A percentile compares a stretch with the other conserved stretches of the same genome.
phyloP scores from a whole-genome alignment of 148 eudicot species.

The Vaccinium macrocarpon region DNA sequence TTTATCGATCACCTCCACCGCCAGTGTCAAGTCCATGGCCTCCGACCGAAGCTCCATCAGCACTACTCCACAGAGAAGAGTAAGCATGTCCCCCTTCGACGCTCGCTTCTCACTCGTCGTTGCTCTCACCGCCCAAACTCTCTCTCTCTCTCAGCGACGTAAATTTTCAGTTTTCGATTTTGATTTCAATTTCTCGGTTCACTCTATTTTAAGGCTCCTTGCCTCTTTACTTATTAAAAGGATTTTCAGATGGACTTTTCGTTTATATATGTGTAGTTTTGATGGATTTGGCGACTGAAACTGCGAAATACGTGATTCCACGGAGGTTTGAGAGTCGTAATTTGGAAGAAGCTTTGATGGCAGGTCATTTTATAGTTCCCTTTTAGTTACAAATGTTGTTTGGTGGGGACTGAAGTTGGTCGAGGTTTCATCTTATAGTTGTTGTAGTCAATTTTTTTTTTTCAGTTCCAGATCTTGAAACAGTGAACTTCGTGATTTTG shows the following conservation, averaged over 20 bases:
- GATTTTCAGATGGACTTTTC: not conserved
- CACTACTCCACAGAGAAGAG: constrained; percentile 13
- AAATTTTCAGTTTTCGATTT: constrained; percentile 15
- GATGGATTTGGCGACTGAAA: constrained; percentile 63
- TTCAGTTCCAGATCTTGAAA: constrained; percentile 91
- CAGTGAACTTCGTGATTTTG: constrained; percentile 65
- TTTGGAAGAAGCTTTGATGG: constrained; percentile 87
- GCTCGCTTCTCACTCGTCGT: constrained; percentile 78
- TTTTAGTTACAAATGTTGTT: not conserved
- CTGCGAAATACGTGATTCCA: constrained; percentile 64
- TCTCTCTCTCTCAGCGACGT: constrained; percentile 72
- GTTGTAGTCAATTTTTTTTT: not conserved
- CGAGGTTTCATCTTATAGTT: not conserved
- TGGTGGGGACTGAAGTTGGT: not conserved
- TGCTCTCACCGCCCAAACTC: constrained; percentile 81
- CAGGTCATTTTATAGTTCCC: constrained; percentile 38
- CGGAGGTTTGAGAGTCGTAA: constrained; percentile 59
- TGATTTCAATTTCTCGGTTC: not conserved
- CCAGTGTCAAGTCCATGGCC: constrained; percentile 22
- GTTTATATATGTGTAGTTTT: constrained; percentile 37
- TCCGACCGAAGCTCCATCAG: constrained; percentile 16
- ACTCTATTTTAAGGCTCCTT: not conserved
- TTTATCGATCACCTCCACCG: not conserved
- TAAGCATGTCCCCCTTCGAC: constrained; percentile 50
- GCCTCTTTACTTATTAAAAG: not conserved